phyloP scores from a whole-genome alignment of 352 stramenopile species.

The Blastocystis sp. region DNA sequence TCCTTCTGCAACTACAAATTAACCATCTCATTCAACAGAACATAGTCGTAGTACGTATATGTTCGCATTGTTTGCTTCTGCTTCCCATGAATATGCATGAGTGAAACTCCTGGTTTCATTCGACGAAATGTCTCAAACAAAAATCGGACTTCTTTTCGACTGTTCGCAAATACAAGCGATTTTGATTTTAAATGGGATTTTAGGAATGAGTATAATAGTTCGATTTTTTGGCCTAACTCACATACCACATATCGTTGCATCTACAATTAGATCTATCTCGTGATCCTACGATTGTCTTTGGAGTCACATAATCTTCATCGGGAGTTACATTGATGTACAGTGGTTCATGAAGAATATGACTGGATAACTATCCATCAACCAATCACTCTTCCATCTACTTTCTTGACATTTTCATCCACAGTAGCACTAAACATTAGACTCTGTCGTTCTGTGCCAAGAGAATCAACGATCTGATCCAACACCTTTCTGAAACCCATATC shows the following conservation, averaged over 20 bases:
- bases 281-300: slow-evolving; percentile 66
- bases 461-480: slow-evolving; percentile 73
- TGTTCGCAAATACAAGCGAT: slow-evolving; percentile 94
- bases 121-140: slow-evolving; percentile 88
- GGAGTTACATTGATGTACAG: slow-evolving; percentile 95
- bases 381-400: not conserved
- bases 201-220: slow-evolving; percentile 94
- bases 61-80: slow-evolving; percentile 93
- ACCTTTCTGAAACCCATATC: slow-evolving; percentile 75
- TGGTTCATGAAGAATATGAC: slow-evolving; percentile 83
- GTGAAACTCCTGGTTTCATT: slow-evolving; percentile 86
- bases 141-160: slow-evolving; percentile 87
- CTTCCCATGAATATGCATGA: slow-evolving; percentile 94
- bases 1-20: slow-evolving; percentile 59
- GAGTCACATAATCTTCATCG: slow-evolving; percentile 77
- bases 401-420: slow-evolving; percentile 89
- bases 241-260: slow-evolving; percentile 88
- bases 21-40: slow-evolving; percentile 64
- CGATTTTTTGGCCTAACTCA: slow-evolving; percentile 86
- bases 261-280: not conserved
- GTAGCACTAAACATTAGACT: slow-evolving; percentile 92
- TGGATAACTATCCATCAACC: slow-evolving; percentile 76
- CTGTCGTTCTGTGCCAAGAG: slow-evolving; percentile 75
- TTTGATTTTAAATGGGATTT: slow-evolving; percentile 95
- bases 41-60: slow-evolving; percentile 96